These are phyloP conservation scores for Ceratocystis destructans DNA, from an alignment of 2,329 filamentous ascomycete genomes.

Conservation along the genomic window DNA sequence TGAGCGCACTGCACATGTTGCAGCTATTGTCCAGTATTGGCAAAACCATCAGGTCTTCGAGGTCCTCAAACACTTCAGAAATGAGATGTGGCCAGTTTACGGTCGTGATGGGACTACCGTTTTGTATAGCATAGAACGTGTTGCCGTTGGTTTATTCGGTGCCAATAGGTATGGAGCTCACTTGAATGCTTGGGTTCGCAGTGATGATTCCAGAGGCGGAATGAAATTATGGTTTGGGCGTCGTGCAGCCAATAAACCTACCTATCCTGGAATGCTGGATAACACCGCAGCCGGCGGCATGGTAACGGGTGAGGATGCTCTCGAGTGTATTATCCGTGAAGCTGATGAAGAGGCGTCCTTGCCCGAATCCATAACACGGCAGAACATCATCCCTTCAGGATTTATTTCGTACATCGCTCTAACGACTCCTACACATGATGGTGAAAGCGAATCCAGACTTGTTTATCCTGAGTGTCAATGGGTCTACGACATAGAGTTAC, in stretches of 20 bases:
- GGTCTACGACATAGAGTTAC: constrained; percentile 75
- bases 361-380: constrained; percentile 52
- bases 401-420: constrained; percentile 77
- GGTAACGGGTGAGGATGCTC: constrained; percentile 63
- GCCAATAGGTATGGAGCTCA: constrained; percentile 68
- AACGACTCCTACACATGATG: constrained; percentile 36
- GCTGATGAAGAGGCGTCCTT: constrained; percentile 80
- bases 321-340: constrained; percentile 74
- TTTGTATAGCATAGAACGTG: constrained; percentile 64
- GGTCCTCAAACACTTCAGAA: constrained; percentile 63
- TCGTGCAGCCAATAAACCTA: constrained; percentile 63
- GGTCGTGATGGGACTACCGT: constrained; percentile 42
- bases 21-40: constrained; percentile 51
- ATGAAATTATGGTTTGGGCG: constrained; percentile 76
- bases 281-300: constrained; percentile 80
- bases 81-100: constrained; percentile 71
- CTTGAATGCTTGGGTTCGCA: constrained; percentile 56
- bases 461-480: constrained; percentile 88
- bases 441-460: constrained; percentile 41
- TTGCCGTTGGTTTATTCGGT: constrained; percentile 60
- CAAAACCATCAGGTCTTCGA: constrained; percentile 57
- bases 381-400: constrained; percentile 45
- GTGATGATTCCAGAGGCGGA: constrained; percentile 31
- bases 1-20: constrained; percentile 45
- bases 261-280: constrained; percentile 83